Conservation (phyloP, 1,139 yeast species). For the Diutina mesorugosa region DNA sequence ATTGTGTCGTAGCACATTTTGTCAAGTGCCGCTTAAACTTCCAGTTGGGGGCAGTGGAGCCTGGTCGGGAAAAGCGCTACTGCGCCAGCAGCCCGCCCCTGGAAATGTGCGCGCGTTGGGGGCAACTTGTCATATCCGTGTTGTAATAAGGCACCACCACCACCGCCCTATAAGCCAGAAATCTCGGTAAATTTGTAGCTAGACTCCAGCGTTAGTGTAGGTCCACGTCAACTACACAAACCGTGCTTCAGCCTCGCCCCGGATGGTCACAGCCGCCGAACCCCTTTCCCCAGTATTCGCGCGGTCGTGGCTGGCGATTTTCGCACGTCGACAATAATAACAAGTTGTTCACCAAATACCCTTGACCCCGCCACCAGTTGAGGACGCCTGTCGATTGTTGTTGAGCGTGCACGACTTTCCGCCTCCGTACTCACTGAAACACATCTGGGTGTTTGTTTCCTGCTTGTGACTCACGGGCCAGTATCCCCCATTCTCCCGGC, state of each 20-base stretch:
- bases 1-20: too few relatives aligned
- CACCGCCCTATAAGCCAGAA: too few relatives aligned
- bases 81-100: neutral
- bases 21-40: too few relatives aligned
- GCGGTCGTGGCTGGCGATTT: slow-evolving; percentile 1
- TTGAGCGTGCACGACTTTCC: neutral
- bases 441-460: neutral
- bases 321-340: slow-evolving; percentile 2
- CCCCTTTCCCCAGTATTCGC: neutral
- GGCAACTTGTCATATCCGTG: neutral
- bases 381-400: neutral
- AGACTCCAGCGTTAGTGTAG: too few relatives aligned
- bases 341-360: neutral
- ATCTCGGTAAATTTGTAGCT: too few relatives aligned
- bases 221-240: too few relatives aligned
- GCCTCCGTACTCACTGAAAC: neutral
- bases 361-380: neutral
- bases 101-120: neutral
- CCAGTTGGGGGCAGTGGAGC: neutral
- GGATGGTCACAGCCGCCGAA: neutral
- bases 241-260: too few relatives aligned
- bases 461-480: neutral
- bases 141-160: too few relatives aligned
- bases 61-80: neutral
- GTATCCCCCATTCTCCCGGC: neutral